A percentile compares a stretch with the other conserved stretches of the same genome.
Evolutionary conservation across 352 stramenopile species (phyloP).

Genomic region (Elongisporangium anandrum): DNA sequence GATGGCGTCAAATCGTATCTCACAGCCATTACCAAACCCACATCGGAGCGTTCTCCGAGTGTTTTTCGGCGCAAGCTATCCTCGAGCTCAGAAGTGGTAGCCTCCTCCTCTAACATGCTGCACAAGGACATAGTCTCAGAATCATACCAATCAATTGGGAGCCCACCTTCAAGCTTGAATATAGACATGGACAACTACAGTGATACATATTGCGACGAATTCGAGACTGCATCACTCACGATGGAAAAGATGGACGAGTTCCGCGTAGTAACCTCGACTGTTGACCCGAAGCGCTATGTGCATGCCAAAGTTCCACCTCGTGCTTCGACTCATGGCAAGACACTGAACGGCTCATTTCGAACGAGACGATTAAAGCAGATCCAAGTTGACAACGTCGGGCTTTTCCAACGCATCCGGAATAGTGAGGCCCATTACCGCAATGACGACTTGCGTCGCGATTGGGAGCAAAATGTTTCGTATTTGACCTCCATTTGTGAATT

Average conservation of each 20-base stretch:
- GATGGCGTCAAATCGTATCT: conserved; percentile 60
- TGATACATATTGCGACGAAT: background rate
- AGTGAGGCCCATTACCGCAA: conserved; percentile 59
- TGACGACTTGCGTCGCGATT: conserved; percentile 48
- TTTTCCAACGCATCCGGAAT: conserved; percentile 61
- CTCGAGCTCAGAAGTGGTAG: background rate
- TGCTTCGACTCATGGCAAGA: conserved; percentile 19
- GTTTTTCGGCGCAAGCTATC: conserved; percentile 9
- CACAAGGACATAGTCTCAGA: background rate
- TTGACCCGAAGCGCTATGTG: conserved; percentile 2
- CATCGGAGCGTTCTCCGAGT: conserved; percentile 10
- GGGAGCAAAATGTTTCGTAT: conserved; percentile 68
- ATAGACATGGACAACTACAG: background rate
- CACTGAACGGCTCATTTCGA: conserved; percentile 45
- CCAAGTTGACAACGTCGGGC: conserved; percentile 43
- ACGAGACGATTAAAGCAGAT: conserved; percentile 58
- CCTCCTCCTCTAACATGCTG: background rate
- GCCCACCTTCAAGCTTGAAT: background rate
- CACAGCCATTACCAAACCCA: conserved; percentile 22
- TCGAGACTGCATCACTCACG: background rate
- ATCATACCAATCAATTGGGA: background rate
- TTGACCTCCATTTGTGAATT: conserved; percentile 70
- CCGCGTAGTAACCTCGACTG: conserved; percentile 19
- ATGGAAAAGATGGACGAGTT: conserved; percentile 53
- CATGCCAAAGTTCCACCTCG: conserved; percentile 12